phyloP scores from a whole-genome alignment of 345 rosid genomes.

The Aegle marmelos region DNA sequence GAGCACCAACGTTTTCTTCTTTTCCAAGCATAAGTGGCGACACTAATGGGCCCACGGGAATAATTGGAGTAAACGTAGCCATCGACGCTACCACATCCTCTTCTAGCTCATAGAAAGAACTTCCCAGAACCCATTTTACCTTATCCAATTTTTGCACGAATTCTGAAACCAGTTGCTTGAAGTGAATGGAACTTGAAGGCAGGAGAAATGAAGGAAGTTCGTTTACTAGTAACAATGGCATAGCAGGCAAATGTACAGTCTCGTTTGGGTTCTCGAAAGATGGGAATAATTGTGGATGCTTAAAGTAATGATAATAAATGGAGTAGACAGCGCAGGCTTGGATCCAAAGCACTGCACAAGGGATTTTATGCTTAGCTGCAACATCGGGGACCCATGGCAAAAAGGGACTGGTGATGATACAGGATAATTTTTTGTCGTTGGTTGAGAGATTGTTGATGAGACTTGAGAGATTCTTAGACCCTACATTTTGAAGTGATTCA shows the following conservation, averaged over 20 bases:
- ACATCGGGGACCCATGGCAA: conserved; percentile 50
- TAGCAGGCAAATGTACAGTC: conserved; percentile 33
- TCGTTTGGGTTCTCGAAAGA: conserved; percentile 23
- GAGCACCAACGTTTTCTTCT: conserved; percentile 4
- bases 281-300: conserved; percentile 29
- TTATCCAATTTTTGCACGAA: conserved; percentile 28
- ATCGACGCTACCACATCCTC: conserved; percentile 32
- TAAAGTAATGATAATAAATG: conserved; percentile 44
- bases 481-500: conserved; percentile 25
- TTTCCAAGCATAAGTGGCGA: conserved; percentile 36
- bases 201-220: conserved; percentile 53
- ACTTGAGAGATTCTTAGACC: conserved; percentile 33
- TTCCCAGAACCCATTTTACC: conserved; percentile 53
- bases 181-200: conserved; percentile 17
- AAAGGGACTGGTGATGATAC: conserved; percentile 40
- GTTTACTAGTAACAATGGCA: conserved; percentile 32
- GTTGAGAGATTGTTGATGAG: conserved; percentile 23
- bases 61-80: conserved; percentile 23
- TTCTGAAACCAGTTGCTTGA: conserved; percentile 13
- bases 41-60: conserved; percentile 59
- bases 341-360: conserved; percentile 57
- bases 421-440: conserved; percentile 17
- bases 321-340: conserved; percentile 45
- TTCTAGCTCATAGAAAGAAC: conserved; percentile 51
- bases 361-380: conserved; percentile 37